Base-by-base conservation (phyloP, 2,329 filamentous ascomycete species). In the Diaporthe helianthi region DNA sequence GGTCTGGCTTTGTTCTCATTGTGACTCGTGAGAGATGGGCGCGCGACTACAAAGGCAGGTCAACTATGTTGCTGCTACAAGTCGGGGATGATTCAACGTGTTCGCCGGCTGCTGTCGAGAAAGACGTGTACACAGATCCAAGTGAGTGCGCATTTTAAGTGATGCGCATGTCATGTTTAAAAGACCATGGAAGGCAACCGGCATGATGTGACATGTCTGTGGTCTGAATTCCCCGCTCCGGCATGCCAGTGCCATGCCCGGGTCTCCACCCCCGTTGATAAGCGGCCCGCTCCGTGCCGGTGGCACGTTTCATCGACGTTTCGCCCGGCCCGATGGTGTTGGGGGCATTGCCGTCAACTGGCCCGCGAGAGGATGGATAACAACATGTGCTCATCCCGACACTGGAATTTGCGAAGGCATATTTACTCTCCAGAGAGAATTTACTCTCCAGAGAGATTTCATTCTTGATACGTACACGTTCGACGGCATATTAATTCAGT, bases 281-380 rank as follows among this genome's bases (percentile, higher is more conserved):
- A 65, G 63, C 63, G 33, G 63, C 63, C 63, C 49, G 49, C 31
- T 65, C 38, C 44, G 49, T 65, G 63, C 63, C 63, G 63, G 49
- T 24, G 0, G 10, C 6, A 7, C 26, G 1, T 8, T 17, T 19
- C 5, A 13, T 44, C 13, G 17, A 19, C 31, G 4, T 17, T 44
- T 19, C 41, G 17, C 5, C 41, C 41, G 41, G 17, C 41, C 36
- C 36, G 4, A 15, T 15, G 36, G 2, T 15, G 19, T 44, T 44
- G 7, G 1, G 19, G 3, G n/a, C n/a, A n/a, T 2, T 19, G 38
- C 4, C 15, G 2, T 41, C 10, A 19, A 38, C 6, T 19, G 15
- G 38, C 38, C 38, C 12, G 38, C 38, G 2, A 8, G 7, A 13
- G 15, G 6, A 44, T 6, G 15, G 6, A 44, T 6, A 6, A 44